Evolutionary conservation across 192 early-diverging fungal genomes (phyloP).

Genomic region (Funneliformis geosporum): DNA sequence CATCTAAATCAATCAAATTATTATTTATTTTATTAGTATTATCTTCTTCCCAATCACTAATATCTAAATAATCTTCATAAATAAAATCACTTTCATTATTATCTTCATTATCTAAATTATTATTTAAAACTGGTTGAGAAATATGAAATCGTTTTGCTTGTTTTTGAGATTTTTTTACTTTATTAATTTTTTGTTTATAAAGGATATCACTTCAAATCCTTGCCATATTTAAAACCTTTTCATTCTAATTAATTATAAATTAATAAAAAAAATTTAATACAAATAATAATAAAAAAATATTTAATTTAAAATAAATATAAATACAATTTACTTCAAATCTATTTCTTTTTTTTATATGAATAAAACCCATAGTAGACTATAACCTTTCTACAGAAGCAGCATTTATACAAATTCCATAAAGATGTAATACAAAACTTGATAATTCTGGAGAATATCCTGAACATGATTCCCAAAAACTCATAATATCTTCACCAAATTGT

Average conservation of each 20-base stretch:
- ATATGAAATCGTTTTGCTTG: neutral
- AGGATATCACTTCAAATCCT: neutral
- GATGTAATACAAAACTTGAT: neutral
- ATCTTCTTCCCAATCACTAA: neutral
- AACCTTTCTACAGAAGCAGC: neutral
- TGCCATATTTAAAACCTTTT: neutral
- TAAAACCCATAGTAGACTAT: neutral
- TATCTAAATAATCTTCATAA: neutral
- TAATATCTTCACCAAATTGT: slow-evolving; percentile 8
- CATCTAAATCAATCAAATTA: neutral
- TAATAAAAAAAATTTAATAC: neutral
- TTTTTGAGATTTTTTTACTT: neutral
- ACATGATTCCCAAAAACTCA: neutral
- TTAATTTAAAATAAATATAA: neutral
- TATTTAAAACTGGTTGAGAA: neutral
- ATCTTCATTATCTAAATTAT: neutral
- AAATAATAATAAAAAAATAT: neutral
- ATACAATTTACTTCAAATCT: neutral
- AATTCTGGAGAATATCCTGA: neutral
- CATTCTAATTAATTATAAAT: neutral
- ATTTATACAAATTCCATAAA: neutral
- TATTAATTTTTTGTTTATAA: neutral
- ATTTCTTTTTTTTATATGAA: slow-evolving; percentile 1
- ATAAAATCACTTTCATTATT: neutral
- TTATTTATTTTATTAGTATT: neutral